These are phyloP conservation scores for Fusarium globosum DNA, from an alignment of 2,329 filamentous ascomycete genomes.

Conservation along the genomic window DNA sequence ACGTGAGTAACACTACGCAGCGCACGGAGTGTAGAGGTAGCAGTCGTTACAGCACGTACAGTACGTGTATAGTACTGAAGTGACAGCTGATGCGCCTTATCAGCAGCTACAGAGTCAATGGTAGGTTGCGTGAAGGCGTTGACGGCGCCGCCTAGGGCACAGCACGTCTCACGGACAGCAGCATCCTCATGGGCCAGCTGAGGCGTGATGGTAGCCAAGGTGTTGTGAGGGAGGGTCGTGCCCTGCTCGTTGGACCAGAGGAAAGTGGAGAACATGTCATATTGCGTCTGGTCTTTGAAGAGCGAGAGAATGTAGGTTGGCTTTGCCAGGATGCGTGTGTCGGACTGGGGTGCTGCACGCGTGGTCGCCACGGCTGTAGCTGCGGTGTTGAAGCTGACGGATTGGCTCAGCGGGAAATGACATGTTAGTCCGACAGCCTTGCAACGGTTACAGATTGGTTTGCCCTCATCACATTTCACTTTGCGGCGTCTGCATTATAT, in stretches of 20 bases:
- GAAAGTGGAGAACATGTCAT: conserved; percentile 38
- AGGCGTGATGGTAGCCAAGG: conserved; percentile 32
- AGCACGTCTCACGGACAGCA: conserved; percentile 37
- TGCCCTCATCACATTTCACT: conserved; percentile 42
- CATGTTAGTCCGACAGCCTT: conserved; percentile 21
- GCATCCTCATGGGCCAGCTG: conserved; percentile 34
- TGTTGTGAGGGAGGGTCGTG: conserved; percentile 34
- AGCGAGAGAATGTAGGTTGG: conserved; percentile 27
- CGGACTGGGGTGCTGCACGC: background rate
- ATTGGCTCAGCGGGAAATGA: conserved; percentile 18
- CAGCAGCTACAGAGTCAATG: conserved; percentile 11
- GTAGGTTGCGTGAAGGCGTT: conserved; percentile 24
- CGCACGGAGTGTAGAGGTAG: background rate
- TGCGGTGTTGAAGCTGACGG: background rate
- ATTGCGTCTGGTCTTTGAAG: conserved; percentile 39
- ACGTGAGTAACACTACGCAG: conserved; percentile 32
- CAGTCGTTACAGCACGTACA: conserved; percentile 16
- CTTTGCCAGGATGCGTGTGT: conserved; percentile 27
- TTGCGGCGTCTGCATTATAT: conserved; percentile 35
- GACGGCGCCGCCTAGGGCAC: conserved; percentile 33
- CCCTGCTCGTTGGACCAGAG: conserved; percentile 32
- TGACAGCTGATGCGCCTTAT: conserved; percentile 18
- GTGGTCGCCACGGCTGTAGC: background rate
- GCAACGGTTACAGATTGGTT: conserved; percentile 34
- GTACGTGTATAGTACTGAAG: conserved; percentile 38